These are phyloP conservation scores for Penicillium roqueforti DNA, from an alignment of 495 filamentous ascomycete species.

Conservation along the genomic window DNA sequence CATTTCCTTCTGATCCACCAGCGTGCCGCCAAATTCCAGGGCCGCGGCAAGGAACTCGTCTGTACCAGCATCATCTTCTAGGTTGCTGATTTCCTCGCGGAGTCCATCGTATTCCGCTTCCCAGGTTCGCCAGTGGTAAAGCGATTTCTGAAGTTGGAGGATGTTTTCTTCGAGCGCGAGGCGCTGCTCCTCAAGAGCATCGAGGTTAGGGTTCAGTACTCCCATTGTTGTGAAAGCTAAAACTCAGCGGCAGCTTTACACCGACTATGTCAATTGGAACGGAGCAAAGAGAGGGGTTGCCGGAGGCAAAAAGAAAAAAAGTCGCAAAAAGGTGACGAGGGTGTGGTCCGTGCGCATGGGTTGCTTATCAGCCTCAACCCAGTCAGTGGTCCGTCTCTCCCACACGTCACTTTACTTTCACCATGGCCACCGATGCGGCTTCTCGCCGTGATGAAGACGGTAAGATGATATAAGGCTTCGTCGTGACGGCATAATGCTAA, in stretches of 20 bases:
- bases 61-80: slow-evolving; percentile 46
- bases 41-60: slow-evolving; percentile 51
- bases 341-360: slow-evolving; percentile 21
- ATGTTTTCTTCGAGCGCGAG: slow-evolving; percentile 72
- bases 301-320: slow-evolving; percentile 17
- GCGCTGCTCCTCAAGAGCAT: slow-evolving; percentile 67
- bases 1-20: slow-evolving; percentile 56
- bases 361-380: slow-evolving; percentile 17
- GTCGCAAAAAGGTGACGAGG: neutral
- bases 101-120: slow-evolving; percentile 88
- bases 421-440: slow-evolving; percentile 35
- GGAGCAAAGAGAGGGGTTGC: neutral
- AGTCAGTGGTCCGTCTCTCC: slow-evolving; percentile 7
- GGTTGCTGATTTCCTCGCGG: slow-evolving; percentile 65
- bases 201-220: slow-evolving; percentile 30
- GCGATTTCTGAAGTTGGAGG: slow-evolving; percentile 65
- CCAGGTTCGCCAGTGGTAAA: slow-evolving; percentile 84
- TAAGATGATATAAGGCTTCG: slow-evolving; percentile 18
- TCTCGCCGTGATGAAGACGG: slow-evolving; percentile 50
- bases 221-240: slow-evolving; percentile 21
- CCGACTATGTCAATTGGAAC: neutral
- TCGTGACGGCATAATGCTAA: slow-evolving; percentile 1
- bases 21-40: slow-evolving; percentile 44
- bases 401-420: slow-evolving; percentile 11
- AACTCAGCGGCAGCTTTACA: neutral